Evolutionary conservation across 805 yeast genomes (phyloP), one percentile per base, ranked within the genome.

Genomic region (Starmerella sp.): DNA sequence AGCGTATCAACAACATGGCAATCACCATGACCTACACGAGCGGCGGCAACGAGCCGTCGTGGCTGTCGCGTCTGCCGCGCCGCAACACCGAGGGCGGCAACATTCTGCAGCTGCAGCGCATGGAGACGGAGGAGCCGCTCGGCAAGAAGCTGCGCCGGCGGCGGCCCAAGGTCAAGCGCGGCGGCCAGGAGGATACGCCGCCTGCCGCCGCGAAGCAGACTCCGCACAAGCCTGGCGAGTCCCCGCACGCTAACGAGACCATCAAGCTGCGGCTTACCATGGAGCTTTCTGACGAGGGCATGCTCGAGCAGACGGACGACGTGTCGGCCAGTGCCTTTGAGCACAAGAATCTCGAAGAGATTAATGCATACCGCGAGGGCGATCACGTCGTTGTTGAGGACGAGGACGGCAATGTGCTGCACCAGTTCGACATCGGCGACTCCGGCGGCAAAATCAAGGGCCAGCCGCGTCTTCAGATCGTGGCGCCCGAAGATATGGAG

Each of bases 1-100:
- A 83, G 65, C 84, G 91, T 55, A 77, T 91, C 67, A 89, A 90
- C 72, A 84, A 95, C 52, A 86, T 93, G 83, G 87, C 96, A 1
- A 80, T 91, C 63, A 86, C 96, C 1, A 86, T 90, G 84, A 80
- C 97, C 0, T 84, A 87, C 66, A 63, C 65, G 32, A 81, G 86
- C 28, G 77, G 75, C 31, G 79, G 80, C 31, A 80, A 79, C 29
- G 83, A 81, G 56, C 75, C 83, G 7, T 74, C 84, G 32, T 86
- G 97, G 96, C 80, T 90, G 73, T 77, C 82, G 53, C 81, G 96
- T 68, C 76, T 91, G 62, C 96, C 95, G 35, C 79, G 58, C 0
- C 45, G 57, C 4, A 39, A 84, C 44, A 72, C 87, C 67, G 93
- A 84, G 52, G 79, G 77, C 53, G 85, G 89, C 7, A 78, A 90